Base-by-base conservation (phyloP, 2,329 filamentous ascomycete species). In the Paecilomyces formosus region DNA sequence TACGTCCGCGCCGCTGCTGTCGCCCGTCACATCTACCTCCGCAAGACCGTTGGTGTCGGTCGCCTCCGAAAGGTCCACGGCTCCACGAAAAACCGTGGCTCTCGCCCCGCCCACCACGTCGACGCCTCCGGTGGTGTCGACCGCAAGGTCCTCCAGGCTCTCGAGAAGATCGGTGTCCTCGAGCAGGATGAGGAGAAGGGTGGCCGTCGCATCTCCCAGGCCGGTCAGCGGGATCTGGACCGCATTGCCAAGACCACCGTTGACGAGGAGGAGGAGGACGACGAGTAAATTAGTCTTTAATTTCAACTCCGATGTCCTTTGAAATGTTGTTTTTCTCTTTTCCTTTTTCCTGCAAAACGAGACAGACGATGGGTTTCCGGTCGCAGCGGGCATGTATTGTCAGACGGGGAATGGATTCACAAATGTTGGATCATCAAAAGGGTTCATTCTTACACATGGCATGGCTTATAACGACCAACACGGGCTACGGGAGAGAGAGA, bases 121-220 rank as follows among this genome's bases (percentile, higher is more conserved):
- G 89, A 97, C 77, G 94, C 92, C 79, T 92, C 88, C 70, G 93
- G 93, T 78, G 88, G 87, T 76, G 92, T 99, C 71, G 94, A 99
- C 86, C 92, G 94, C 81, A 97, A 97, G 86, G 85, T 96, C 77
- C 83, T 97, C 79, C 94, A 99, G 86, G 84, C 92, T 63, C 89
- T 99, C 61, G 94, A 97, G 89, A 97, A 97, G 89, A 97, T 99
- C 74, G 92, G 93, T 79, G 92, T 99, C 71, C 83, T 99, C 64
- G 94, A 99, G 88, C 84, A 89, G 76, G 93, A 97, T 73, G 93
- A 97, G 86, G 93, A 97, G 70, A 96, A 96, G 87, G 94, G 94
- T 81, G 94, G 94, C 75, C 90, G 94, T 77, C 88, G 94, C 79
- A 97, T 99, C 82, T 97, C 94, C 74, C 92, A 97, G 85, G 87